Percentiles rank a stretch among this genome's conserved stretches.
Conservation (phyloP, 2,329 filamentous ascomycete genomes). For the Emmonsia crescens region DNA sequence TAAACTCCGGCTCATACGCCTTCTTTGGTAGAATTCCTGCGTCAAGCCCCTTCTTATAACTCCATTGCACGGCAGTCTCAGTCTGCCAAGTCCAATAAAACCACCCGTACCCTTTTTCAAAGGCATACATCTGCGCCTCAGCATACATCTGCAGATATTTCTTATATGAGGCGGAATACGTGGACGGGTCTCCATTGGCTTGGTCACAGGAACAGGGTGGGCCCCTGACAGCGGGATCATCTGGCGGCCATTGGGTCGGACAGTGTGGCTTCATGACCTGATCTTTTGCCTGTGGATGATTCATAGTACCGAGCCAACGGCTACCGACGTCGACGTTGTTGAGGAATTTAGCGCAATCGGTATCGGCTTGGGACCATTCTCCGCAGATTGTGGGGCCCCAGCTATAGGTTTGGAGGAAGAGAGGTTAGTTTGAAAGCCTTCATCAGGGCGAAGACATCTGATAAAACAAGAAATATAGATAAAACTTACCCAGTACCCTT, state of each 20-base stretch:
- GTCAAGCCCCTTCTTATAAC: conserved; percentile 57
- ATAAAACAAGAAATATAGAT: background rate
- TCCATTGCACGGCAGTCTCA: conserved; percentile 79
- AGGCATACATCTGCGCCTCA: conserved; percentile 89
- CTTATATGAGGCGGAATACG: conserved; percentile 67
- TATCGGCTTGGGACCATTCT: conserved; percentile 96
- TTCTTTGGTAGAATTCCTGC: conserved; percentile 70
- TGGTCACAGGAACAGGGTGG: conserved; percentile 55
- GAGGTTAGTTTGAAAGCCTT: conserved; percentile 4
- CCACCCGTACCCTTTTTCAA: conserved; percentile 92
- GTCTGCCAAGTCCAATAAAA: conserved; percentile 99
- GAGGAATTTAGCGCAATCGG: conserved; percentile 76
- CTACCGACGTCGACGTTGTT: conserved; percentile 84
- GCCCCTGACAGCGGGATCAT: conserved; percentile 33
- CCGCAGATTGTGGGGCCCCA: conserved; percentile 92
- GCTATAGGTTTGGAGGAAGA: conserved; percentile 17
- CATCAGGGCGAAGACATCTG: background rate
- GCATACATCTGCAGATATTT: conserved; percentile 80
- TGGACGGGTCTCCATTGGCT: conserved; percentile 62
- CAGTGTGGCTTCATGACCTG: conserved; percentile 62
- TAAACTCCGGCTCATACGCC: conserved; percentile 60
- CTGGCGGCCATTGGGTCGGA: conserved; percentile 42
- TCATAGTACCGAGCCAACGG: conserved; percentile 80
- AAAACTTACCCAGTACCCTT: conserved; percentile 50
- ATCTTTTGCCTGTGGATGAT: conserved; percentile 40